phyloP scores from a whole-genome alignment of 192 early-diverging fungal genomes.

The Dispira simplex region DNA sequence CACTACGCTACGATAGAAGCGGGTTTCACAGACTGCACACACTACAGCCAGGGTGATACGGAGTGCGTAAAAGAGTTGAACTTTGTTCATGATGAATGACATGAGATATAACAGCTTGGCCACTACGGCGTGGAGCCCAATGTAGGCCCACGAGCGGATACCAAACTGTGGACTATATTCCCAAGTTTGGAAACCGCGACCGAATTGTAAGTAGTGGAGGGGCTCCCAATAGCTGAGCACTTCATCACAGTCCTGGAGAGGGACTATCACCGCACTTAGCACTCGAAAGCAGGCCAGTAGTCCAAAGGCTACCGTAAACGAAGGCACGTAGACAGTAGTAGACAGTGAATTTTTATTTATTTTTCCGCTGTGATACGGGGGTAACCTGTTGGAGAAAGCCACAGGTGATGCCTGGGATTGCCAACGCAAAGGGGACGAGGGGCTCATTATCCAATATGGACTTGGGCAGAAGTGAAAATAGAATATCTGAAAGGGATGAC shows the following conservation, averaged over 20 bases:
- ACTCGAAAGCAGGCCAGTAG: slow-evolving; percentile 16
- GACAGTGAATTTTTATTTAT: too few relatives aligned
- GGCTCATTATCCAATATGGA: too few relatives aligned
- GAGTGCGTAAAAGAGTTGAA: slow-evolving; percentile 58
- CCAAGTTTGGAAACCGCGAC: slow-evolving; percentile 87
- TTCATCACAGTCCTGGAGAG: slow-evolving; percentile 35
- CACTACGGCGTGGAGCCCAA: slow-evolving; percentile 36
- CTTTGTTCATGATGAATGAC: slow-evolving; percentile 16
- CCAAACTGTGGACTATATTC: slow-evolving; percentile 84
- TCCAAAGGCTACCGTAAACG: slow-evolving; percentile 16
- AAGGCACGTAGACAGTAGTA: slow-evolving; percentile 10
- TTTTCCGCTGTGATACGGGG: too few relatives aligned
- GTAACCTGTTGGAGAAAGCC: too few relatives aligned
- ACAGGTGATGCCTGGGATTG: too few relatives aligned
- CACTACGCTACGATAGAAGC: slow-evolving; percentile 46
- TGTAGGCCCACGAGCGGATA: slow-evolving; percentile 78
- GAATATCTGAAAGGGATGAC: too few relatives aligned
- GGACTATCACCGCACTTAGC: slow-evolving; percentile 17
- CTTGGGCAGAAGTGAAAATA: too few relatives aligned
- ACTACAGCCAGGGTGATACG: slow-evolving; percentile 42
- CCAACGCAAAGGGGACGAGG: too few relatives aligned
- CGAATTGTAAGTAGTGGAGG: slow-evolving; percentile 71
- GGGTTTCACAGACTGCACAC: slow-evolving; percentile 49
- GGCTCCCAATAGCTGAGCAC: slow-evolving; percentile 98
- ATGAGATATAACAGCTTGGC: slow-evolving; percentile 27